phyloP scores from a whole-genome alignment of 192 early-diverging fungal genomes.

The Allomyces javanicus region DNA sequence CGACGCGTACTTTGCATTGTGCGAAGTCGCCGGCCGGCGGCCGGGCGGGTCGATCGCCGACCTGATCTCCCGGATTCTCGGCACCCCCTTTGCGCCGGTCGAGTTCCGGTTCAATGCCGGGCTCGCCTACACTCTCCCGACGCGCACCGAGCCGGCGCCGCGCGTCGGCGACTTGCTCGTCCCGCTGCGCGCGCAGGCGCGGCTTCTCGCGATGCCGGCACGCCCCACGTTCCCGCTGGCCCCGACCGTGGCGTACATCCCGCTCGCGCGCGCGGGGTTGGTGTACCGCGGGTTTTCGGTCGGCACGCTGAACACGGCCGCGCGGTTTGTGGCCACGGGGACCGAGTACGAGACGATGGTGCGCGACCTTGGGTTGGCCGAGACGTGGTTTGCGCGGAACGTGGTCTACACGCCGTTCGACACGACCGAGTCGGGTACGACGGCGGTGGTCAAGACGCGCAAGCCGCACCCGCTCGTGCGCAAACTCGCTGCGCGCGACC shows the following conservation, averaged over 20 bases:
- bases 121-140: no score
- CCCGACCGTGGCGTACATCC: conserved; percentile 7
- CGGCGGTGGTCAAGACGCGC: not conserved
- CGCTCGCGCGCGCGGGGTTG: conserved; percentile 10
- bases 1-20: conserved; percentile 9
- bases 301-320: conserved; percentile 17
- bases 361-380: conserved; percentile 1
- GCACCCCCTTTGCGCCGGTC: conserved; percentile 14
- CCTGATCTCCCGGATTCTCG: conserved; percentile 4
- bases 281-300: conserved; percentile 16
- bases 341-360: not conserved
- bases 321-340: conserved; percentile 10
- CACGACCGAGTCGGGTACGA: not conserved
- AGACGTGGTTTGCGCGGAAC: conserved; percentile 11
- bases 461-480: not conserved
- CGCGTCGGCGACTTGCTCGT: conserved; percentile 17
- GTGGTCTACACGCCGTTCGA: conserved; percentile 4
- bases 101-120: conserved; percentile 11
- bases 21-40: conserved; percentile 22
- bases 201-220: conserved; percentile 9
- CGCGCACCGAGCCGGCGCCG: conserved; percentile 6
- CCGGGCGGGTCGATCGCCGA: conserved; percentile 17
- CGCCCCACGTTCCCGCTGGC: conserved; percentile 7
- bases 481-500: no score
- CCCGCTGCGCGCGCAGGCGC: conserved; percentile 8